Percentiles rank a stretch among this genome's conserved stretches.
Evolutionary conservation across 148 eudicot genomes (phyloP).

Genomic region (Vaccinium darrowii): DNA sequence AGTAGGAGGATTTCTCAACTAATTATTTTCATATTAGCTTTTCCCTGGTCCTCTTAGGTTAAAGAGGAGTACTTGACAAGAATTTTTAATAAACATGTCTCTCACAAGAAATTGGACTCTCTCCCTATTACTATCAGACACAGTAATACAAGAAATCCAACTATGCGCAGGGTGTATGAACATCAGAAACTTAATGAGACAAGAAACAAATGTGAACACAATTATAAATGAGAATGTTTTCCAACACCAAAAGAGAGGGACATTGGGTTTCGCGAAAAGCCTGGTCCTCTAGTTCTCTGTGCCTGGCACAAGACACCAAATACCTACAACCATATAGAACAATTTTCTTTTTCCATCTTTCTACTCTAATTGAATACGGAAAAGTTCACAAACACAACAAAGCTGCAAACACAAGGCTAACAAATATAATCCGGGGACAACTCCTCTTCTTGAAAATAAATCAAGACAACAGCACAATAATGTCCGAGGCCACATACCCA

Average conservation of each 20-base stretch:
- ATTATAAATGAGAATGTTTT: neutral
- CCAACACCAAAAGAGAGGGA: neutral
- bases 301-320: neutral
- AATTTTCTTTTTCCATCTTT: neutral
- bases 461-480: neutral
- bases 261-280: neutral
- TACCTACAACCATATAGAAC: neutral
- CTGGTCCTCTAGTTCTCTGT: neutral
- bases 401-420: neutral
- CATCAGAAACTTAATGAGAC: neutral
- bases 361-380: neutral
- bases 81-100: neutral
- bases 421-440: neutral
- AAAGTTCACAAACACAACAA: neutral
- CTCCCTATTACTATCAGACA: neutral
- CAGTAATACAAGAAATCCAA: neutral
- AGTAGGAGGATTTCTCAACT: constrained; percentile 1
- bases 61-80: neutral
- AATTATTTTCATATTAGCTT: neutral
- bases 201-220: constrained; percentile 1
- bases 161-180: neutral
- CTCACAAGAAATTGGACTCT: neutral
- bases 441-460: neutral
- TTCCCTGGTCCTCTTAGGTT: neutral
- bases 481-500: constrained; percentile 35